Evolutionary conservation across 2,329 filamentous ascomycete species (phyloP), one percentile per base, ranked within the genome.

Genomic region (Fusarium sterilihyphosum): DNA sequence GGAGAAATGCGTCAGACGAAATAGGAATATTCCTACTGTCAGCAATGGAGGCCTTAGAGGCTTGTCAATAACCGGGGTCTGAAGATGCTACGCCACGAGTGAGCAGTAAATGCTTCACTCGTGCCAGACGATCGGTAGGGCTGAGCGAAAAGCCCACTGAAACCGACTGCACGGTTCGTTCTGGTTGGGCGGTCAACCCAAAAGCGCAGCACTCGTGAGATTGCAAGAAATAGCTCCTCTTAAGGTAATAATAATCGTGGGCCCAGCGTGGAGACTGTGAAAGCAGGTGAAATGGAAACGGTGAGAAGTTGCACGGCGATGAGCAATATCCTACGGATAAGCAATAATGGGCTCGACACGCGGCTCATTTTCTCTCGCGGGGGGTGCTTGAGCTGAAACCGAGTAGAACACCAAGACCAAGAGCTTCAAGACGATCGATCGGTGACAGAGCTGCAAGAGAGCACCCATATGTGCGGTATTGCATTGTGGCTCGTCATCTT

Each of bases 11-110:
- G 59, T 61, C 49, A 67, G 68, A 65, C 54, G 64, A 54, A 74
- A 61, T 44, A 54, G 65, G 44, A 61, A 65, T 59, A 26, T 73
- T 74, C 65, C 61, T 59, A 64, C 62, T 70, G 76, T 78, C 76
- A 78, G 76, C 76, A 78, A 73, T n/a, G 76, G 76, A 78, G 76
- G 76, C 70, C 73, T 77, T 71, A 47, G 65, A 74, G 67, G 68
- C 65, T 65, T 62, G 66, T 69, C 66, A 53, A 63, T 65, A 62
- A 49, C 73, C 59, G 49, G 76, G 75, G 70, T 75, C 61, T 58
- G 43, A 58, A 44, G 68, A 74, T 77, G 76, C 77, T 78, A 78
- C 75, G 77, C 77, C 77, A 74, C 77, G 69, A 67, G 50, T 63
- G 71, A 73, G 73, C 73, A 74, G 76, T 69, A 77, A 54, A 41